phyloP scores from a whole-genome alignment of 192 early-diverging fungal genomes.

The Rhizoclosmatium globosum region DNA sequence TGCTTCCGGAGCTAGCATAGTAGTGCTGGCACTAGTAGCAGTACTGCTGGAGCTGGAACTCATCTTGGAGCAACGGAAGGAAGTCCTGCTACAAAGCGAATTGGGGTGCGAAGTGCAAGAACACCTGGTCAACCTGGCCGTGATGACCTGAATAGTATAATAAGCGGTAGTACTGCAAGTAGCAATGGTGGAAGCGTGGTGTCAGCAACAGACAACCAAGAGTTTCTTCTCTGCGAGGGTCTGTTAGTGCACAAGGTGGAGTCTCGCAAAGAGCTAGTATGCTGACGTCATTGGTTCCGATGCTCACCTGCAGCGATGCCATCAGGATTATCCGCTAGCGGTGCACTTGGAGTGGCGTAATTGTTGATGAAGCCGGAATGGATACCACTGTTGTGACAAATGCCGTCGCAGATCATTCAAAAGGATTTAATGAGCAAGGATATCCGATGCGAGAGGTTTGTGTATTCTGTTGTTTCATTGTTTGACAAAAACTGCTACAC shows the following conservation, averaged over 20 bases:
- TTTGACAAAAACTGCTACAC: no score
- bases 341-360: background rate
- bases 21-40: no score
- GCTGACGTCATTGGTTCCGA: background rate
- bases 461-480: background rate
- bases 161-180: background rate
- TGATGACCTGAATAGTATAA: background rate
- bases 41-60: no score
- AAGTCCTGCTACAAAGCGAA: background rate
- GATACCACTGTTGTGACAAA: background rate
- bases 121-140: background rate
- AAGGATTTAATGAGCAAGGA: constrained; percentile 27
- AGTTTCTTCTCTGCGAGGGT: background rate
- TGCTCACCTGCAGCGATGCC: background rate
- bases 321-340: background rate
- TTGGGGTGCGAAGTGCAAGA: background rate
- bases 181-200: background rate
- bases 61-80: background rate
- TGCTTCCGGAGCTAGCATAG: background rate
- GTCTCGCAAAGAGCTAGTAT: background rate
- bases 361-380: constrained; percentile 9
- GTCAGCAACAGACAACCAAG: background rate
- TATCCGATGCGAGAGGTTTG: constrained; percentile 24
- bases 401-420: background rate
- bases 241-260: no score